Evolutionary conservation across 2,329 filamentous ascomycete species (phyloP).

Genomic region (Colletotrichum eremochloae): DNA sequence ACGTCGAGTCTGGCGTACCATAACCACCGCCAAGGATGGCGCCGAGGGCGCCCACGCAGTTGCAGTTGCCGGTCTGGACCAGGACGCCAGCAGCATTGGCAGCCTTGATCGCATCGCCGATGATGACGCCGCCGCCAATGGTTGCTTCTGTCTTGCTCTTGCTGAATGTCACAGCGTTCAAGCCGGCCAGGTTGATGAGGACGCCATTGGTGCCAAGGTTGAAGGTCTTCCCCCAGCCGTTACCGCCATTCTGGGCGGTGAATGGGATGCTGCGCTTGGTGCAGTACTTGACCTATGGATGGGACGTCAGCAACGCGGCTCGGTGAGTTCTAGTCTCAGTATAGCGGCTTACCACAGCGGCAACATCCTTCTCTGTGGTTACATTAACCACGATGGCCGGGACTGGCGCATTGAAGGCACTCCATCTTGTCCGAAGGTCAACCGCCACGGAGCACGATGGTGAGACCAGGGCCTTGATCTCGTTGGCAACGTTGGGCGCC

Average conservation of each 20-base stretch:
- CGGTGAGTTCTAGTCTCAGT: not conserved
- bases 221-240: slow-evolving; percentile 41
- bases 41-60: slow-evolving; percentile 46
- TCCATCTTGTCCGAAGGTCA: slow-evolving; percentile 25
- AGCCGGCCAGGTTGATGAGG: slow-evolving; percentile 44
- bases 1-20: not conserved
- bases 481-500: not conserved
- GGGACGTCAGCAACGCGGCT: not conserved
- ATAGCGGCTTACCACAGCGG: slow-evolving; percentile 8
- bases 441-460: not conserved
- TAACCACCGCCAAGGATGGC: slow-evolving; percentile 43
- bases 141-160: slow-evolving; percentile 40
- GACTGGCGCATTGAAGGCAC: slow-evolving; percentile 17
- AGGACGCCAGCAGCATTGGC: slow-evolving; percentile 33
- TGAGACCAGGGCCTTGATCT: slow-evolving; percentile 13
- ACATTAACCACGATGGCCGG: slow-evolving; percentile 22
- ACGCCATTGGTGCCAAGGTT: slow-evolving; percentile 42
- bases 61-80: slow-evolving; percentile 46
- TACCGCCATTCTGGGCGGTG: slow-evolving; percentile 42
- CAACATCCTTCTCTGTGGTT: slow-evolving; percentile 23
- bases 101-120: slow-evolving; percentile 31
- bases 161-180: slow-evolving; percentile 44
- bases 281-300: slow-evolving; percentile 32
- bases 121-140: slow-evolving; percentile 42
- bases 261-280: slow-evolving; percentile 25